Base-by-base conservation (phyloP, 768 basidiomycete species). In the Floccularia luteovirens region DNA sequence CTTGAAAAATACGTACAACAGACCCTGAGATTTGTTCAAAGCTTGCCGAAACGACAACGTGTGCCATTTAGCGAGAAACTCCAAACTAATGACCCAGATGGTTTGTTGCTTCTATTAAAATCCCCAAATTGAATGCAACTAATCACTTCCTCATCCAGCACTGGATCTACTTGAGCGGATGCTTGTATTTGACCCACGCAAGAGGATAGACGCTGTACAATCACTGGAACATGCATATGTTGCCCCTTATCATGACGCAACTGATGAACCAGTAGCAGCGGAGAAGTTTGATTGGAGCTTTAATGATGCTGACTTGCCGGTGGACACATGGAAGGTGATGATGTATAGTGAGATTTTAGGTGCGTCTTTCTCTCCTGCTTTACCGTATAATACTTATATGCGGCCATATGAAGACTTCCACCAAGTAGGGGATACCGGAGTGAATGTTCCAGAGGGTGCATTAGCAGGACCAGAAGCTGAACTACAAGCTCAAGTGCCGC, bases 271-370 rank as follows among this genome's bases (percentile, higher is more conserved):
- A 6, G 81, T 83, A 14, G 90, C 96, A 10, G 78, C 71, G 13
- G 92, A 97, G 57, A 84, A 87, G 55, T 99, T 99, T 54, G 96
- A 99, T 62, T 99, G 96, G 96, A 88, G 83, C 53, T 99, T 99
- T 77, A 99, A 99, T 61, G 96, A 99, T 48, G 96, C 96, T 14
- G 96, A 99, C 60, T 71, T 99, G 32, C 96, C 96, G 0, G 88
- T 98, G 8, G 96, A 99, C 54, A 94, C 90, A 1, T 99, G 96
- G 96, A 98, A 97, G 66, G 94, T 96, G 56, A 99, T 99, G 96
- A 99, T 99, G 94, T 98, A 98, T 70, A 87, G 83, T 52, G 94
- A 99, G 64, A 98, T 97, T 48, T 70, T 97, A 10, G 91, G 92
- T 91, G 53, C 46, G 82, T 42, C 17, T 6, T n/a, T 23, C 28